A percentile compares a stretch with the other conserved stretches of the same genome.
Evolutionary conservation across 75 land plant genomes (phyloP).

Genomic region (Pinus tabuliformis): DNA sequence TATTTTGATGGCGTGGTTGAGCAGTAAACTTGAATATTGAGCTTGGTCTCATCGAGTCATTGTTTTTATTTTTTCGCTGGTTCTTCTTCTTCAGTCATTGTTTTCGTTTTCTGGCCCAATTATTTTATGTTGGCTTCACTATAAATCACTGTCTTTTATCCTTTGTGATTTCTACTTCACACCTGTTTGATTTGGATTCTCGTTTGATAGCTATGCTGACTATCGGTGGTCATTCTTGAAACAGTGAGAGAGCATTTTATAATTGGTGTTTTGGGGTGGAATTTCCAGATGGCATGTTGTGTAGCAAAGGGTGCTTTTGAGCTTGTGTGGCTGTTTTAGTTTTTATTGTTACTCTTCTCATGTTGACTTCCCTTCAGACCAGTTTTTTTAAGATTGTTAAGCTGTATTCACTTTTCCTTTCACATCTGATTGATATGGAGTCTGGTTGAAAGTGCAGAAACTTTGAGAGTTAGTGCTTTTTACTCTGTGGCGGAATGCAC

Average conservation of each 20-base stretch:
- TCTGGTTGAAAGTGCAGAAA: too few relatives aligned
- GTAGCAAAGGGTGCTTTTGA: neutral
- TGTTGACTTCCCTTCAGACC: neutral
- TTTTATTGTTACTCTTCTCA: neutral
- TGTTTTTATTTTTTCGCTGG: neutral
- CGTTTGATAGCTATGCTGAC: too few relatives aligned
- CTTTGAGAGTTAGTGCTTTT: neutral
- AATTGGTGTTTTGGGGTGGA: too few relatives aligned
- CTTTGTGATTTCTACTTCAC: neutral
- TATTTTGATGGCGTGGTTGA: neutral
- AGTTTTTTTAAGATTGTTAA: neutral
- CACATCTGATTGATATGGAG: neutral
- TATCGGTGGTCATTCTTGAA: too few relatives aligned
- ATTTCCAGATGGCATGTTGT: neutral
- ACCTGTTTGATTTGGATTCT: neutral
- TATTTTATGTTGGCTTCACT: too few relatives aligned
- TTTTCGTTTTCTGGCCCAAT: too few relatives aligned
- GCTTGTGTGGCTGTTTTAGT: neutral
- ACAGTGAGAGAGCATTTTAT: too few relatives aligned
- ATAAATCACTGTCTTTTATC: too few relatives aligned
- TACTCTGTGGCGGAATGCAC: constrained; percentile 4
- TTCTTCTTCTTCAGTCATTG: too few relatives aligned
- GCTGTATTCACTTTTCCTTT: neutral
- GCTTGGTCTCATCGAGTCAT: neutral
- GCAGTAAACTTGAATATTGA: constrained; percentile 2